Percentiles rank a stretch among this genome's conserved stretches.
These are phyloP conservation scores for Euryodendron excelsum DNA, from an alignment of 148 eudicot genomes.

Conservation along the genomic window DNA sequence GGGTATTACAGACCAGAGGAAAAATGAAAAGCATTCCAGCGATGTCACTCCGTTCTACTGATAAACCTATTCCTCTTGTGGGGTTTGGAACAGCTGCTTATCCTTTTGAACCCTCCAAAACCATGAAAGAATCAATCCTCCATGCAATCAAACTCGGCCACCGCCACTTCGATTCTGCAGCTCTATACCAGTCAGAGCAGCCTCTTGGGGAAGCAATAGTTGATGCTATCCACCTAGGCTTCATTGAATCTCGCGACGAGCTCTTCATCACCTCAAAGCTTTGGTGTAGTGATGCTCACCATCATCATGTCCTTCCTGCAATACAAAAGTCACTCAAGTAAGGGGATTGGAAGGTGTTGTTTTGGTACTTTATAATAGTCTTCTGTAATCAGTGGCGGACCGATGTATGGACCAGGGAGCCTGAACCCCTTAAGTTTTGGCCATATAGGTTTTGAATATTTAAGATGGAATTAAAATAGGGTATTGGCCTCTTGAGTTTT, in stretches of 20 bases:
- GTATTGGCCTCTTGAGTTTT: too few species aligned
- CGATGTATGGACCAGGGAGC: too few species aligned
- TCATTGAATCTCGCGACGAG: background rate
- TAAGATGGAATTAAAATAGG: too few species aligned
- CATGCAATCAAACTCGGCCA: conserved; percentile 24
- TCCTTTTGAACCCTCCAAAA: conserved; percentile 12
- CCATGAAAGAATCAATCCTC: conserved; percentile 7
- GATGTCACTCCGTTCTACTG: background rate
- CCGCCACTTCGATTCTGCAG: conserved; percentile 30
- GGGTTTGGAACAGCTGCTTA: conserved; percentile 24
- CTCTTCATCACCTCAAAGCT: background rate
- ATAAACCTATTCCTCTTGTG: conserved; percentile 13
- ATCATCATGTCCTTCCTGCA: background rate
- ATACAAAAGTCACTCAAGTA: background rate
- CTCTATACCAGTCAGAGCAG: conserved; percentile 20
- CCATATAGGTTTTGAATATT: too few species aligned
- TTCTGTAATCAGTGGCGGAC: too few species aligned
- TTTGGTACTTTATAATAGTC: too few species aligned
- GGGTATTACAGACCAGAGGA: too few species aligned
- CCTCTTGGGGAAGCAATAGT: conserved; percentile 20
- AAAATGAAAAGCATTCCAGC: background rate
- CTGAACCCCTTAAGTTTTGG: too few species aligned
- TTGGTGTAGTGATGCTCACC: background rate
- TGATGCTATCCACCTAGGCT: background rate
- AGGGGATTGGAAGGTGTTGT: background rate